A percentile compares a stretch with the other conserved stretches of the same genome.
Evolutionary conservation across 768 basidiomycete genomes (phyloP).

Genomic region (Scleroderma bovista): DNA sequence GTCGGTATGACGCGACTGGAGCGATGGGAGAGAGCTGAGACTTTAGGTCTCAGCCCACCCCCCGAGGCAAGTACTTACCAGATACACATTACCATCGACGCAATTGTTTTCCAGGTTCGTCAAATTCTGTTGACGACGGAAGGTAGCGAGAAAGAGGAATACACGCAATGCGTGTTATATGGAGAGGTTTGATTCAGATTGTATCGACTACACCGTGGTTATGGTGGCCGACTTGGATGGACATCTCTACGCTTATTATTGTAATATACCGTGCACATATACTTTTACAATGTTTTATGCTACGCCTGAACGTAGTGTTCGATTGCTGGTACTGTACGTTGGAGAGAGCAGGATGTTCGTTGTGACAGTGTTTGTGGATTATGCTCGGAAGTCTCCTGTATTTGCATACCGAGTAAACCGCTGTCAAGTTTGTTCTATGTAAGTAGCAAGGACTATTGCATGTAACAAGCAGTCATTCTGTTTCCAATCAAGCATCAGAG

Average conservation of each 20-base stretch:
- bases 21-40: conserved; percentile 81
- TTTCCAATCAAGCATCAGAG: not conserved
- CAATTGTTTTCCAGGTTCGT: conserved; percentile 47
- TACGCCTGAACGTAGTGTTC: too few relatives aligned
- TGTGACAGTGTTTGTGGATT: not conserved
- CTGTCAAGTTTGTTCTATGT: too few relatives aligned
- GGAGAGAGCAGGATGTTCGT: too few relatives aligned
- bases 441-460: too few relatives aligned
- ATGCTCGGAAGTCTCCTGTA: not conserved
- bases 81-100: not conserved
- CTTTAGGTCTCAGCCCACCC: conserved; percentile 77
- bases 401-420: not conserved
- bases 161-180: conserved; percentile 59
- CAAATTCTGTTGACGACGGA: conserved; percentile 72
- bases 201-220: not conserved
- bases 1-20: conserved; percentile 75
- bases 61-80: conserved; percentile 47
- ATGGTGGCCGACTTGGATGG: not conserved
- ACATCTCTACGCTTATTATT: not conserved
- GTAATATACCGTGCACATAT: not conserved
- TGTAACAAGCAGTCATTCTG: not conserved
- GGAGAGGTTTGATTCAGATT: conserved; percentile 27
- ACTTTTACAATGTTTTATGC: too few relatives aligned
- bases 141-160: conserved; percentile 47
- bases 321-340: too few relatives aligned